A percentile compares a stretch with the other conserved stretches of the same genome.
Evolutionary conservation across 306 rosid species (phyloP).

Genomic region (Oemleria cerasiformis): DNA sequence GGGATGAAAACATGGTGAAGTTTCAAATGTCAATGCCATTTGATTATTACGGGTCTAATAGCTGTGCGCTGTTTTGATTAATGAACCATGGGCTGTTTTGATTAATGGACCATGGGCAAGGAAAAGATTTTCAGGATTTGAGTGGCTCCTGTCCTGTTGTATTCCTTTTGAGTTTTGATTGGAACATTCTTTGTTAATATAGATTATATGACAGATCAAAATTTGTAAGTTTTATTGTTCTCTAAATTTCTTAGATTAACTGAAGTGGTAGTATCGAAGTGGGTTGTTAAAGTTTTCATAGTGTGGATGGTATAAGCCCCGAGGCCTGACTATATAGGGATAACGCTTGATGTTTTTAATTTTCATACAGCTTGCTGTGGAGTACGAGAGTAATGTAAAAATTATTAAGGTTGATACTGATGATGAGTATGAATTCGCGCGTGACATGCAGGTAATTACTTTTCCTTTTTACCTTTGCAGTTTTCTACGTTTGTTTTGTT

Average conservation of each 20-base stretch:
- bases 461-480: not conserved
- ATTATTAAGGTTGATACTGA: conserved; percentile 91
- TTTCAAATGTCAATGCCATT: not conserved
- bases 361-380: conserved; percentile 80
- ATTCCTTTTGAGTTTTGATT: not conserved
- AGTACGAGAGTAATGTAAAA: conserved; percentile 56
- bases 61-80: not conserved
- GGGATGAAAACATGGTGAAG: not conserved
- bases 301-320: not conserved
- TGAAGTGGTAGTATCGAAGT: not conserved
- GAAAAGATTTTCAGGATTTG: not conserved
- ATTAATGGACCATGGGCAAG: not conserved
- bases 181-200: not conserved
- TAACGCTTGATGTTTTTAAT: conserved; percentile 8
- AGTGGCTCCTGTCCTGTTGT: not conserved
- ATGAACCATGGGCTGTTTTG: not conserved
- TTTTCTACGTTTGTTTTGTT: not conserved
- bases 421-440: conserved; percentile 80
- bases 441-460: conserved; percentile 80
- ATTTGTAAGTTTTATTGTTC: not conserved
- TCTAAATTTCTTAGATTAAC: not conserved
- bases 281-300: not conserved
- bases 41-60: not conserved
- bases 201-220: not conserved
- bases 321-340: conserved; percentile 2